Conservation (phyloP, 805 yeast genomes). For the Kuraishia cidri region DNA sequence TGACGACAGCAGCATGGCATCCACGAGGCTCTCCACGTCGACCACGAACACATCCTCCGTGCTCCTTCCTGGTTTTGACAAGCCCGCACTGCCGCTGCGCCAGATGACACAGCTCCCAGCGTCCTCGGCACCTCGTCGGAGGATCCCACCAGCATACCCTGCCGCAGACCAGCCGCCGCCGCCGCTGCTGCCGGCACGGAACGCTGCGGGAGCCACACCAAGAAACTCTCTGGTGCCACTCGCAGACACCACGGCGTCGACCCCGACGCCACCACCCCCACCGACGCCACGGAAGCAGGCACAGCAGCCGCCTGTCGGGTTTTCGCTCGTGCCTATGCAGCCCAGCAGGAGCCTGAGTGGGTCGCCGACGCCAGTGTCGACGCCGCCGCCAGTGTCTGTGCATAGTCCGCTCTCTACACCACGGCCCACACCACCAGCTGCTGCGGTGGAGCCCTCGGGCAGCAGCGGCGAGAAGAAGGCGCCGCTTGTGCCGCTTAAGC, state of each 20-base stretch:
- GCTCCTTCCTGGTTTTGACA: constrained; percentile 35
- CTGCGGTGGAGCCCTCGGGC: too few species aligned
- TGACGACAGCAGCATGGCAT: constrained; percentile 10
- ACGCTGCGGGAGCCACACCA: constrained; percentile 13
- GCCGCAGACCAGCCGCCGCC: neutral
- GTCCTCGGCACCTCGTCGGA: neutral
- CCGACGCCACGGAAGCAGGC: constrained; percentile 1
- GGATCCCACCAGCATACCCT: neutral
- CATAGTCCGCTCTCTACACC: constrained; percentile 1
- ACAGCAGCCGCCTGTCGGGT: constrained; percentile 2
- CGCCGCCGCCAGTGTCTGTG: too few species aligned
- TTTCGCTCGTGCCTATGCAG: constrained; percentile 2
- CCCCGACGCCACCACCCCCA: constrained; percentile 24
- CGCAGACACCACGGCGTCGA: too few species aligned
- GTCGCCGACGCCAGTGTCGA: too few species aligned
- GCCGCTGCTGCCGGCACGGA: constrained; percentile 1
- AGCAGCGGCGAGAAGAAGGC: too few species aligned
- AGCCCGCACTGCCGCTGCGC: constrained; percentile 1
- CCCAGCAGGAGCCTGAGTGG: too few species aligned
- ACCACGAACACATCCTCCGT: constrained; percentile 43
- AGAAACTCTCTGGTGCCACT: too few species aligned
- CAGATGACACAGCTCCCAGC: too few species aligned
- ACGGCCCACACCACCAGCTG: constrained; percentile 12
- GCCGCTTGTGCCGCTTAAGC: constrained; percentile 23
- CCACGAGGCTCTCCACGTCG: neutral